Evolutionary conservation across 768 basidiomycete species (phyloP), one percentile per base, ranked within the genome.

Genomic region (Wakefieldia striispora): DNA sequence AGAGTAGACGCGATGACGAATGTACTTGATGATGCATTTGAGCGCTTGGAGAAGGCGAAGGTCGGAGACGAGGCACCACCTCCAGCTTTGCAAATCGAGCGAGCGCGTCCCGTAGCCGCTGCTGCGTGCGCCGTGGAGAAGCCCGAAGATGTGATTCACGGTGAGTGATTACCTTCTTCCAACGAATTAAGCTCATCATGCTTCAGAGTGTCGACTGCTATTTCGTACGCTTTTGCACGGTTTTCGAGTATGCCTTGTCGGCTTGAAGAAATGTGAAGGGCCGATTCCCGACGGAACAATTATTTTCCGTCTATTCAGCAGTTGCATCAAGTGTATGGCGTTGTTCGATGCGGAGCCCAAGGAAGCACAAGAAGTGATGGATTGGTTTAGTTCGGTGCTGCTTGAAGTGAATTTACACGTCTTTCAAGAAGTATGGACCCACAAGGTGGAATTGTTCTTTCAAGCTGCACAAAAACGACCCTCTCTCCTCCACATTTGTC

Each of bases 371-470:
- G 94, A 97, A 63, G 84, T 85, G 6, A 79, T 93, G 60, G 95
- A 99, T 49, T 84, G 86, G 77, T 72, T 88, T 43, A 81, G 81
- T 6, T 79, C 81, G 20, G 82, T 88, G 36, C 78, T 95, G 38
- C 68, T 83, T 33, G 89, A 94, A 65, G 80, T 95, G 59, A 89
- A 97, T 61, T 75, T 89, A 8, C 91, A 95, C 61, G 88, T 95
- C 52, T 95, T 97, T 66, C 89, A 95, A 67, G 93, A 97, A 70
- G 90, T 97, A 27, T 95, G 95, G 93, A 92, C 89, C 31, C 84
- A 83, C 64, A 88, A 92, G 65, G 88, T 98, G 72, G 86, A 84
- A 23, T 87, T 94, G 65, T 97, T 95, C 73, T 88, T 97, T 65
- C 79, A 87, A 57, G 81, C 80, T 55, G 82, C 86, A 0, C 78